Base-by-base conservation (phyloP, 495 filamentous ascomycete genomes). In the Annulohypoxylon stygium region DNA sequence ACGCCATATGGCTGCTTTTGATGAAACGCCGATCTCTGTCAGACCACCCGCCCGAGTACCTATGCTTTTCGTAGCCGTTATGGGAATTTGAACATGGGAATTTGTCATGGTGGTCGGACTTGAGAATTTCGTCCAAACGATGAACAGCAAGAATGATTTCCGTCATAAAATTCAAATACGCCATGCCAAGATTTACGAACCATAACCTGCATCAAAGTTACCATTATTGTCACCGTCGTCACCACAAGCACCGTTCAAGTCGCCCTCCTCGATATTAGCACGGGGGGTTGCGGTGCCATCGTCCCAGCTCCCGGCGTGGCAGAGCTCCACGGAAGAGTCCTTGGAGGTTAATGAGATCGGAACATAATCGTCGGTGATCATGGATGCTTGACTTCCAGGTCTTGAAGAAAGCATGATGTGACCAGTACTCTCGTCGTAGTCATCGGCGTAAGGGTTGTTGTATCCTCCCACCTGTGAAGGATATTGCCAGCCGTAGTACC, bases 251-350 rank as follows among this genome's bases (percentile, higher is more conserved):
- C 67, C 59, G 0, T 0, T 9, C 10, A 65, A 11, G 26, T 75
- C 72, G 51, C 67, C 67, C 26, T 75, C 72, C 5, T 18, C 63
- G 14, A 75, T 70, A 53, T 18, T 55, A 11, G 62, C 54, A 3
- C 6, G 30, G 26, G 70, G 67, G 36, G 71, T 26, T 20, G 67
- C 25, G 33, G 64, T 59, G 39, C 60, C 71, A 25, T 67, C 3
- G 2, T 10, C 65, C 68, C 47, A 61, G 10, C 26, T 9, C 4
- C 76, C 76, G 4, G 59, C 43, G 6, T 30, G 58, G 23, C 47
- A 33, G 69, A 78, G 26, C 0, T 70, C 65, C 45, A 63, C 54
- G 11, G 55, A 33, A 10, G 41, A 11, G 23, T 57, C 30, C n/a
- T 36, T 48, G 0, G 47, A 33, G 2, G 47, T 36, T 14, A 65